Base-by-base conservation (phyloP, 1,284 basidiomycete genomes). In the Austroboletus niveus region DNA sequence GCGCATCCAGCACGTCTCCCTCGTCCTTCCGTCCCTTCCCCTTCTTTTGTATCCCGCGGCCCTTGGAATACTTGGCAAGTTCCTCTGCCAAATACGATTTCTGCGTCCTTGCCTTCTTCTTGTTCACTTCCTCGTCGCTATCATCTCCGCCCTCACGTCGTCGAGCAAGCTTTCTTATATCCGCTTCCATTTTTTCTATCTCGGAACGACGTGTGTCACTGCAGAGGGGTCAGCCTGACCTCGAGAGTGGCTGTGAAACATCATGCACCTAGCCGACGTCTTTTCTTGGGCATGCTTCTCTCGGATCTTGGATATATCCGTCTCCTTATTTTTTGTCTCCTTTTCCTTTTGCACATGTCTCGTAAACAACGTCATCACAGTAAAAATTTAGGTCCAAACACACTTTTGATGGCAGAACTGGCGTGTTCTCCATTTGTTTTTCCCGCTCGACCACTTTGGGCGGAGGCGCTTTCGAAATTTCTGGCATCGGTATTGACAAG, bases 181-280 rank as follows among this genome's bases (percentile, higher is more conserved):
- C 89, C 4, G 84, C 85, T 69, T 97, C 90, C 80, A 97, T 90
- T 58, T 82, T 84, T 60, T 85, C 87, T 51, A 97, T 94, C 68
- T 95, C 89, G 6, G 82, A 78, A 63, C 85, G 81, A 27, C 88
- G 84, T 9, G 81, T 72, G 32, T 79, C 77, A 45, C 89, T 92
- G 58, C n/a, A 36, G 31, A 42, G 1, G 6, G 8, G 12, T 63
- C 30, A 65, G 44, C 35, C 5, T 22, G 7, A 8, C 5, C 27
- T 7, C 4, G 7, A 38, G 1, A 9, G n/a, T 10, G 24, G 27
- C 42, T 17, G 36, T 46, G 14, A 27, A 29, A 29, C 47, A 45
- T 40, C 51, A 45, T 54, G 43, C 44, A 88, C 76, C 82, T 77
- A 64, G 69, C 73, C 11, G 80, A 77, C 12, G 76, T 75, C 67